phyloP scores from a whole-genome alignment of 306 rosid species.

The Ormosia emarginata region DNA sequence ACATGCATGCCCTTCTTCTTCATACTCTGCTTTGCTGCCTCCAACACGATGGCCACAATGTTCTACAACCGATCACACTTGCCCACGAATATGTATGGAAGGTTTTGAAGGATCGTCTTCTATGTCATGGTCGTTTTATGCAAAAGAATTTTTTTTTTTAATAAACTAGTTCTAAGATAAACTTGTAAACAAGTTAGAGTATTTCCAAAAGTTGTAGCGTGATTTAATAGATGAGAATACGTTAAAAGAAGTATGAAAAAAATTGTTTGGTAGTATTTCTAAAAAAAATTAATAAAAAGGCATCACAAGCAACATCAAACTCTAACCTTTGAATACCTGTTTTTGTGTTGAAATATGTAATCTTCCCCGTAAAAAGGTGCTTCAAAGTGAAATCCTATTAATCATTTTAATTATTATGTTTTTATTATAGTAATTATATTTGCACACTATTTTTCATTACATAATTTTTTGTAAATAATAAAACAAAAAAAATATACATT shows the following conservation, averaged over 20 bases:
- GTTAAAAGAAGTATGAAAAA: too few species aligned
- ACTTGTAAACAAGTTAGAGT: too few species aligned
- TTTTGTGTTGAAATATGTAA: background rate
- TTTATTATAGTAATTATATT: background rate
- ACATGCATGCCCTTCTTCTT: constrained; percentile 71
- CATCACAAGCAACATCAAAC: background rate
- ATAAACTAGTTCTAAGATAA: too few species aligned
- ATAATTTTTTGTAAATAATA: too few species aligned
- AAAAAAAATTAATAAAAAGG: background rate
- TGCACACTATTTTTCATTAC: too few species aligned
- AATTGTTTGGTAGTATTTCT: too few species aligned
- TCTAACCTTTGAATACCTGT: background rate
- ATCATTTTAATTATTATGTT: background rate
- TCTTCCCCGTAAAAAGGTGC: background rate
- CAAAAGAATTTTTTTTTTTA: too few species aligned
- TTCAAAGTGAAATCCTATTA: background rate
- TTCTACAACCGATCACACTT: constrained; percentile 52
- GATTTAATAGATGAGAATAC: too few species aligned
- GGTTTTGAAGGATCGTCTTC: constrained; percentile 56
- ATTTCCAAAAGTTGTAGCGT: too few species aligned
- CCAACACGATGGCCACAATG: constrained; percentile 58
- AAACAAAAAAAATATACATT: too few species aligned
- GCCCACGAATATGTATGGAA: constrained; percentile 70
- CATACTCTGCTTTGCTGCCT: constrained; percentile 77
- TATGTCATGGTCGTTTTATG: constrained; percentile 45